Conservation (phyloP, 768 basidiomycete species). For the Aureoboletus auriporus region DNA sequence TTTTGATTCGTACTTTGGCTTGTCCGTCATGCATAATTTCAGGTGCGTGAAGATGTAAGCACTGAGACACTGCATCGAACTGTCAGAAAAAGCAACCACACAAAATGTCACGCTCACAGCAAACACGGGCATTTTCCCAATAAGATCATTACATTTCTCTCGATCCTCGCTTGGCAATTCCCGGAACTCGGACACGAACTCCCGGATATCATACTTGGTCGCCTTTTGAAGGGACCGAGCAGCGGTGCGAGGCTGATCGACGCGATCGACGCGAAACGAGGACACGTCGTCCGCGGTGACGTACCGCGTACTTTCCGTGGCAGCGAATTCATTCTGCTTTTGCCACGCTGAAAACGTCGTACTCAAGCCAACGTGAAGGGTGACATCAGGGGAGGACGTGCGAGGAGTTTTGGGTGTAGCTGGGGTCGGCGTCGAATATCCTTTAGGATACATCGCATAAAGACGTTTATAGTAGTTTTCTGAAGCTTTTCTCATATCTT, state of each 20-base stretch:
- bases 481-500: constrained; percentile 8
- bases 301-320: constrained; percentile 5
- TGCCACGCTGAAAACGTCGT: constrained; percentile 21
- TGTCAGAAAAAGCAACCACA: neutral
- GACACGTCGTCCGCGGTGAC: constrained; percentile 23
- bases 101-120: constrained; percentile 8
- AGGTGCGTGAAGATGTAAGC: constrained; percentile 25
- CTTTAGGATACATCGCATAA: neutral
- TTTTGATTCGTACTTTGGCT: constrained; percentile 10
- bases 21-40: constrained; percentile 17
- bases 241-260: constrained; percentile 20
- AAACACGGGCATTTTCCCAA: constrained; percentile 18
- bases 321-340: constrained; percentile 2
- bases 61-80: constrained; percentile 13
- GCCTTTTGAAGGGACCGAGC: constrained; percentile 17
- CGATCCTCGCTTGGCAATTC: constrained; percentile 11
- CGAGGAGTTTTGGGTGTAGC: neutral
- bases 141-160: constrained; percentile 14
- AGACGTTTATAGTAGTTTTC: neutral
- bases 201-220: constrained; percentile 19
- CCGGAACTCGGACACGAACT: constrained; percentile 15
- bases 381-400: constrained; percentile 1
- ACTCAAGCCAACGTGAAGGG: constrained; percentile 6
- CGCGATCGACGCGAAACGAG: constrained; percentile 21
- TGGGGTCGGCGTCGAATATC: neutral